Conservation (phyloP, 306 rosid genomes). For the Herpetospermum pedunculosum region DNA sequence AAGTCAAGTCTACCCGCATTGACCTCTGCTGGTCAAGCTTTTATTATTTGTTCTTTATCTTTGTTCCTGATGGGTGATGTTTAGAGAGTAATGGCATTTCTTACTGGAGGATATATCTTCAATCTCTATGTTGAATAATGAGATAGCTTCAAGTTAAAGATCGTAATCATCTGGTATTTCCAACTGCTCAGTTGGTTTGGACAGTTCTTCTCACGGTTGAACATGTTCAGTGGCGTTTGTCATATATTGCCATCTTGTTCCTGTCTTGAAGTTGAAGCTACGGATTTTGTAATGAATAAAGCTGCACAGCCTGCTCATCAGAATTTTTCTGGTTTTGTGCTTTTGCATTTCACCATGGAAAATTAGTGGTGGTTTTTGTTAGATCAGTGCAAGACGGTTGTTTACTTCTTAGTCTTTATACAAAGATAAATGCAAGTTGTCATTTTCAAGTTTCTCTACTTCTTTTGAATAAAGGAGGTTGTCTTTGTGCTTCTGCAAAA, state of each 20-base stretch:
- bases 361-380: conserved; percentile 64
- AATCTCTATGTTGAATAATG: conserved; percentile 33
- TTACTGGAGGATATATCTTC: conserved; percentile 32
- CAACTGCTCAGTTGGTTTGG: conserved; percentile 23
- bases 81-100: conserved; percentile 21
- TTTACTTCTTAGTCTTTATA: conserved; percentile 30
- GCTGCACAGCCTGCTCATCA: conserved; percentile 58
- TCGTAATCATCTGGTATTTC: conserved; percentile 21
- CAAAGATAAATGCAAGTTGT: conserved; percentile 58
- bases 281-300: conserved; percentile 51
- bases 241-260: conserved; percentile 25
- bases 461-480: conserved; percentile 56
- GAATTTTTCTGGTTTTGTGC: conserved; percentile 50
- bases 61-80: conserved; percentile 40
- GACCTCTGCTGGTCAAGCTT: conserved; percentile 27
- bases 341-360: conserved; percentile 34
- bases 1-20: not conserved
- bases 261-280: conserved; percentile 26
- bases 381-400: conserved; percentile 36
- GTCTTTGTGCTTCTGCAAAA: conserved; percentile 32
- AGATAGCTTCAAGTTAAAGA: conserved; percentile 30
- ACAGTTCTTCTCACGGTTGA: conserved; percentile 28
- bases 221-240: conserved; percentile 47
- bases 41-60: conserved; percentile 23
- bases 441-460: conserved; percentile 36